Conservation (phyloP, 73 alveolate genomes). For the Urostyla sp. region DNA sequence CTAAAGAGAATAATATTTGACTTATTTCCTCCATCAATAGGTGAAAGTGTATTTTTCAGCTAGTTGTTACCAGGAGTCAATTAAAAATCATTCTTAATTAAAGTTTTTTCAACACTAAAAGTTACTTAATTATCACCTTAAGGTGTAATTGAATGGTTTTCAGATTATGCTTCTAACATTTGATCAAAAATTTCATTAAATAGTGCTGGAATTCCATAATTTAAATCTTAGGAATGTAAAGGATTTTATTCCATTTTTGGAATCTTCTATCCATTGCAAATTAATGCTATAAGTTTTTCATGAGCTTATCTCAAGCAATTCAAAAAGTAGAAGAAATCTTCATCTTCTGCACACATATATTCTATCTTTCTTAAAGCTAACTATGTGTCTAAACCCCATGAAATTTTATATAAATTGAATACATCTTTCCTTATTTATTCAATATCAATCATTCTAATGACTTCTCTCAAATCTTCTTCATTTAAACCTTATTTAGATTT, state of each 20-base stretch:
- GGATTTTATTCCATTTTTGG: conserved; percentile 35
- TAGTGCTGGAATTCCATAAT: conserved; percentile 10
- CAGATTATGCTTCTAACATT: conserved; percentile 9
- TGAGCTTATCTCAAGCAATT: conserved; percentile 39
- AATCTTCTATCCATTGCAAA: conserved; percentile 15
- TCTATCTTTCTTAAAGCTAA: conserved; percentile 12
- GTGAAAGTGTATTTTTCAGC: no score
- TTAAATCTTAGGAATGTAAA: conserved; percentile 22
- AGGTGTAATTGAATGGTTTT: conserved; percentile 8
- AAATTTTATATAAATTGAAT: conserved; percentile 2
- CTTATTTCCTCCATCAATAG: no score
- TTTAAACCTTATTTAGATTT: background rate
- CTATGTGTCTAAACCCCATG: background rate
- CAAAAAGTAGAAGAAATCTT: conserved; percentile 4
- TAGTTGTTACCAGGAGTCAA: no score
- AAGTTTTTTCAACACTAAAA: no score
- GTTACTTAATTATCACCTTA: no score
- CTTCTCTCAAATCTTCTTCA: conserved; percentile 1
- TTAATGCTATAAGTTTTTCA: background rate
- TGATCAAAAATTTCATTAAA: conserved; percentile 11
- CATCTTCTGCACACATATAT: conserved; percentile 13
- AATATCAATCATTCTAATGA: conserved; percentile 4
- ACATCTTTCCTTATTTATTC: conserved; percentile 20
- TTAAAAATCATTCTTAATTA: no score
- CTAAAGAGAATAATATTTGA: no score